These are phyloP conservation scores for Ophiostoma tasmaniense DNA, from an alignment of 2,329 filamentous ascomycete genomes.

Conservation along the genomic window DNA sequence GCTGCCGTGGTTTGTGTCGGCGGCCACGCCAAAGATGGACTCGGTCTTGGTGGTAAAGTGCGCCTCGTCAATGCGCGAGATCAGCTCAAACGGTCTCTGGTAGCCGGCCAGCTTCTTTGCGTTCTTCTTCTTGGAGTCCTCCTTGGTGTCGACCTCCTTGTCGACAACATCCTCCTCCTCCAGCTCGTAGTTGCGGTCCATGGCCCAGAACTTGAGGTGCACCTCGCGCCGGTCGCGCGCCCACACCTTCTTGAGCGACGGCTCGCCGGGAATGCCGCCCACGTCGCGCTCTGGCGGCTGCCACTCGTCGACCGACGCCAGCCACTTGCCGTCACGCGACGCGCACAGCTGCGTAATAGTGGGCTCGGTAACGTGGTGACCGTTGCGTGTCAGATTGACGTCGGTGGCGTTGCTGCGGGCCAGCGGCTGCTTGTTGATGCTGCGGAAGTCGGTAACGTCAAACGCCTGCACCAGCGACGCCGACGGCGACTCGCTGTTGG, in stretches of 20 bases:
- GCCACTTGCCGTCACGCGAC: constrained; percentile 75
- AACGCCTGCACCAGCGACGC: constrained; percentile 69
- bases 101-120: neutral
- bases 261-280: constrained; percentile 43
- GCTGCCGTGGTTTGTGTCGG: constrained; percentile 53
- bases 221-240: constrained; percentile 56
- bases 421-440: constrained; percentile 78
- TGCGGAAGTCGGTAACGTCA: constrained; percentile 69
- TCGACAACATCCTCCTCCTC: neutral
- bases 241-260: constrained; percentile 34
- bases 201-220: constrained; percentile 78
- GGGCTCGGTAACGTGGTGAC: constrained; percentile 66
- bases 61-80: constrained; percentile 75
- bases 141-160: neutral
- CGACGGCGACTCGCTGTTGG: constrained; percentile 31
- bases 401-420: constrained; percentile 82
- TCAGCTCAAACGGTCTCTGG: constrained; percentile 55
- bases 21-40: constrained; percentile 62
- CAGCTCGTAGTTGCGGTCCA: constrained; percentile 29
- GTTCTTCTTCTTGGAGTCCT: neutral
- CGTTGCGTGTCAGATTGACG: constrained; percentile 64
- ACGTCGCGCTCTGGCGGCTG: constrained; percentile 62
- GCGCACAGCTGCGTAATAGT: constrained; percentile 66
- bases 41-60: constrained; percentile 53
- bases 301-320: constrained; percentile 91